These are phyloP conservation scores for Schizochytrium sp. DNA, from an alignment of 108 stramenopile genomes.

Conservation along the genomic window DNA sequence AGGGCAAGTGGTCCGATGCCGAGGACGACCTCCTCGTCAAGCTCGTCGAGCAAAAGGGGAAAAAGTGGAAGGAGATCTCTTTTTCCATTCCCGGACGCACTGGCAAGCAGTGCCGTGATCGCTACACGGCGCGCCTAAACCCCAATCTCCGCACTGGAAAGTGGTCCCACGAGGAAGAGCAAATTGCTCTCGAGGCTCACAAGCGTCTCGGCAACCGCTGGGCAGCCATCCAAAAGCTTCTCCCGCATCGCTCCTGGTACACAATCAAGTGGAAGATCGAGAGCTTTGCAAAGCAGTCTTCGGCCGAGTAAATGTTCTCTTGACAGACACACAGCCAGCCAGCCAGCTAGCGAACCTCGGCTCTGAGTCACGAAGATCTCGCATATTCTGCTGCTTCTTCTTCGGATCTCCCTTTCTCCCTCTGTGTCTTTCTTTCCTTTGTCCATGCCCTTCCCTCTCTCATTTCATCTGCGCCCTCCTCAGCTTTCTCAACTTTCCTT, in stretches of 20 bases:
- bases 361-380: too few species aligned
- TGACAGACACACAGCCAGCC: not conserved
- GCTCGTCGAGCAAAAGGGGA: not conserved
- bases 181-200: slow-evolving; percentile 19
- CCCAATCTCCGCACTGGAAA: slow-evolving; percentile 59
- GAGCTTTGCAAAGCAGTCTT: not conserved
- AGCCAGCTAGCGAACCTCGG: too few species aligned
- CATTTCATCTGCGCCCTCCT: too few species aligned
- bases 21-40: slow-evolving; percentile 42
- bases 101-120: slow-evolving; percentile 57
- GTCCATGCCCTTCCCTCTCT: too few species aligned
- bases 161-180: slow-evolving; percentile 49
- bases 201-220: slow-evolving; percentile 47
- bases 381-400: too few species aligned
- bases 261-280: slow-evolving; percentile 37
- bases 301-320: not conserved
- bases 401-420: too few species aligned
- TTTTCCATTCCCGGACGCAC: slow-evolving; percentile 32
- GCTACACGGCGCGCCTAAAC: slow-evolving; percentile 69
- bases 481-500: too few species aligned
- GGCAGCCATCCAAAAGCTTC: slow-evolving; percentile 58
- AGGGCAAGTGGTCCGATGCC: slow-evolving; percentile 32
- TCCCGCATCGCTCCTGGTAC: slow-evolving; percentile 50
- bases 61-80: slow-evolving; percentile 5
- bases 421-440: too few species aligned